phyloP scores from a whole-genome alignment of 2,329 filamentous ascomycete species.

The Fusarium sp. region DNA sequence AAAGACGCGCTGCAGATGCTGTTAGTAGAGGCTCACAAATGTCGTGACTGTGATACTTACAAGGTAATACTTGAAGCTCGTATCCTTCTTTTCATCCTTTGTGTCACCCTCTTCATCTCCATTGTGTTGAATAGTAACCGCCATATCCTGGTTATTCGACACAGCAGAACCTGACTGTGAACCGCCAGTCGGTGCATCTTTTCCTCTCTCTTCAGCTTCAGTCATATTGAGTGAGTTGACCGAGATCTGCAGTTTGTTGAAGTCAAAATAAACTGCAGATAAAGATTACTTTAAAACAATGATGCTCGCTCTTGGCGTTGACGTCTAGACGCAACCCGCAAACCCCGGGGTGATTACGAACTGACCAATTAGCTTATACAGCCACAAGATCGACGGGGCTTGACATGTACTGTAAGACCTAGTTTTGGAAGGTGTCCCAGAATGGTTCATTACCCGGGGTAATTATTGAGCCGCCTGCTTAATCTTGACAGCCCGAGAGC shows the following conservation, averaged over 20 bases:
- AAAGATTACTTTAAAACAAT: background rate
- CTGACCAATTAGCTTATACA: slow-evolving; percentile 23
- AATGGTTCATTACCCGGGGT: background rate
- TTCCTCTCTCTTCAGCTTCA: background rate
- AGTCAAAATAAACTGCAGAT: background rate
- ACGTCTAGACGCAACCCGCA: slow-evolving; percentile 13
- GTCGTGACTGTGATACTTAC: slow-evolving; percentile 5
- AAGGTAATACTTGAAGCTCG: slow-evolving; percentile 42
- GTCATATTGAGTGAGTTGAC: background rate
- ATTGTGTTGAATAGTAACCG: background rate
- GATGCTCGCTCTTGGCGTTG: slow-evolving; percentile 15
- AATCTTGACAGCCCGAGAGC: slow-evolving; percentile 7
- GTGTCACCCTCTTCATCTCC: background rate
- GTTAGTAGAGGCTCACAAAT: background rate
- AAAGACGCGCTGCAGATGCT: slow-evolving; percentile 47
- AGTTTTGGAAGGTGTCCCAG: background rate
- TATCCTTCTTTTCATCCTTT: slow-evolving; percentile 20
- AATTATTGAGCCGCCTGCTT: slow-evolving; percentile 10
- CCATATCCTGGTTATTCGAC: slow-evolving; percentile 1
- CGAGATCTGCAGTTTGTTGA: background rate
- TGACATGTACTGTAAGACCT: background rate
- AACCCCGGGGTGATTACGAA: slow-evolving; percentile 23
- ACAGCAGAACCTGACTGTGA: background rate
- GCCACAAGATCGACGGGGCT: background rate
- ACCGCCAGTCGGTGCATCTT: background rate